phyloP scores from a whole-genome alignment of 805 yeast species.

The Myxozyma geophila region DNA sequence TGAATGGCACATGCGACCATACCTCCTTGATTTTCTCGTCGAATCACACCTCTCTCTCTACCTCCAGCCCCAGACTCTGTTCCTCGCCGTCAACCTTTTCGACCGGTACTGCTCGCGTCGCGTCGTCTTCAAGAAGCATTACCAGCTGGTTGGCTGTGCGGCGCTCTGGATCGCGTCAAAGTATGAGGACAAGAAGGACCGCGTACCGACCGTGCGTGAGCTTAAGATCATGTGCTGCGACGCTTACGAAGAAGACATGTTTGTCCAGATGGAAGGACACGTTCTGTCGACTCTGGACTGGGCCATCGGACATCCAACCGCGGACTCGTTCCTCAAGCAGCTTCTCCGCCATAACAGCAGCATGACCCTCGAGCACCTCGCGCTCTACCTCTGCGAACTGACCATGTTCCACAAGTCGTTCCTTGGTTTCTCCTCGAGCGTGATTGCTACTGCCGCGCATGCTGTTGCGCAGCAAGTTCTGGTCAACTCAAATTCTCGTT shows the following conservation, averaged over 20 bases:
- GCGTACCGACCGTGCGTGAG: slow-evolving; percentile 75
- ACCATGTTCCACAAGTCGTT: slow-evolving; percentile 44
- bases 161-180: slow-evolving; percentile 93
- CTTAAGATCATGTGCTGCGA: slow-evolving; percentile 73
- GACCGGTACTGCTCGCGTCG: slow-evolving; percentile 92
- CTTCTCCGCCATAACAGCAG: slow-evolving; percentile 18
- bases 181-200: slow-evolving; percentile 71
- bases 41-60: slow-evolving; percentile 64
- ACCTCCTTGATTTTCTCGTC: slow-evolving; percentile 76
- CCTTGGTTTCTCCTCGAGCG: slow-evolving; percentile 42
- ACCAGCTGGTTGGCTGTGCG: slow-evolving; percentile 87
- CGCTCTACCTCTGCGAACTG: slow-evolving; percentile 47
- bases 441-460: slow-evolving; percentile 46
- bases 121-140: slow-evolving; percentile 80
- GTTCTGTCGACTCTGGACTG: slow-evolving; percentile 72
- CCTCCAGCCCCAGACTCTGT: slow-evolving; percentile 70
- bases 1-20: slow-evolving; percentile 70
- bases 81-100: slow-evolving; percentile 70
- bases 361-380: slow-evolving; percentile 38
- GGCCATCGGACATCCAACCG: slow-evolving; percentile 69
- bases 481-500: slow-evolving; percentile 7
- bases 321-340: slow-evolving; percentile 51
- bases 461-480: slow-evolving; percentile 43
- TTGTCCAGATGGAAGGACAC: slow-evolving; percentile 78
- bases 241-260: slow-evolving; percentile 63